Evolutionary conservation across 495 filamentous ascomycete species (phyloP).

Genomic region (Massariosphaeria phaeospora): DNA sequence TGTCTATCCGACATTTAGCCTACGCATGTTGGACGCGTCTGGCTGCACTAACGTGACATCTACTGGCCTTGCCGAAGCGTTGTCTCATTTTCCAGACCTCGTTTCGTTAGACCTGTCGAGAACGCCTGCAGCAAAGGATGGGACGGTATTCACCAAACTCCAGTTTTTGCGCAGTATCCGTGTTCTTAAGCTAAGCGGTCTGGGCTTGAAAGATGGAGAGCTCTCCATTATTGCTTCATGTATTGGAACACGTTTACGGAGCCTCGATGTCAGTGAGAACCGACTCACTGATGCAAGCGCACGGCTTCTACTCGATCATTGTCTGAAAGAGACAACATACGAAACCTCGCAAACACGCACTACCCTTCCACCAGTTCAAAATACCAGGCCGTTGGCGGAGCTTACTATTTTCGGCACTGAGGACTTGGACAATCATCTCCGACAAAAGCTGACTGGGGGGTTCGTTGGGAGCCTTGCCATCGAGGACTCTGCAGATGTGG

Average conservation of each 20-base stretch:
- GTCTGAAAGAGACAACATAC: slow-evolving; percentile 38
- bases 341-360: background rate
- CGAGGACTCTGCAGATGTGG: slow-evolving; percentile 49
- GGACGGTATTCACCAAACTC: slow-evolving; percentile 43
- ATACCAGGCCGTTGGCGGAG: slow-evolving; percentile 33
- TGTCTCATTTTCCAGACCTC: slow-evolving; percentile 51
- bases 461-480: slow-evolving; percentile 50
- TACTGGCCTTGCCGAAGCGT: slow-evolving; percentile 48
- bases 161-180: slow-evolving; percentile 48
- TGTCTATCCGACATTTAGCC: slow-evolving; percentile 33
- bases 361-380: slow-evolving; percentile 16
- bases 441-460: slow-evolving; percentile 48
- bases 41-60: slow-evolving; percentile 56
- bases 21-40: slow-evolving; percentile 56
- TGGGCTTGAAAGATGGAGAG: slow-evolving; percentile 54
- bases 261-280: slow-evolving; percentile 58
- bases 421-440: slow-evolving; percentile 48
- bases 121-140: slow-evolving; percentile 53
- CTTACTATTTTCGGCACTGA: slow-evolving; percentile 38
- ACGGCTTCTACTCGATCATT: slow-evolving; percentile 49
- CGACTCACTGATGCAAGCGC: slow-evolving; percentile 53
- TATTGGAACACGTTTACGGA: slow-evolving; percentile 51
- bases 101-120: slow-evolving; percentile 59
- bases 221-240: slow-evolving; percentile 51
- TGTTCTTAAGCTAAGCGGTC: slow-evolving; percentile 55